A percentile compares a stretch with the other conserved stretches of the same genome.
Evolutionary conservation across 2,329 filamentous ascomycete genomes (phyloP).

Genomic region (Fusarium sp.): DNA sequence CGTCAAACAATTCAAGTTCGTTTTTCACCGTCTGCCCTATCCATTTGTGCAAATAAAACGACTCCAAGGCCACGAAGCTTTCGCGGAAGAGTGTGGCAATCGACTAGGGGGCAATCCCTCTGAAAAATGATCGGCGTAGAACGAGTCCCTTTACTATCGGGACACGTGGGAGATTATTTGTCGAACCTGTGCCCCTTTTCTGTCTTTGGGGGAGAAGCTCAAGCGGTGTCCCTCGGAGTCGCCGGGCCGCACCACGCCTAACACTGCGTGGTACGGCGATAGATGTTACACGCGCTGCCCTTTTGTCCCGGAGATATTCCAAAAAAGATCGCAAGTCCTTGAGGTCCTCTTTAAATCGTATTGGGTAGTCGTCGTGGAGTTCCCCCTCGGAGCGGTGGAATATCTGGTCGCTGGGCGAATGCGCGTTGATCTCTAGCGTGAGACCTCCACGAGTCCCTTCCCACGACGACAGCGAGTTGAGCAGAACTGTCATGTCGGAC

Average conservation of each 20-base stretch:
- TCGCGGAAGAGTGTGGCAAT: constrained; percentile 21
- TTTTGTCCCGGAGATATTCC: background rate
- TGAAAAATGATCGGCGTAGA: constrained; percentile 10
- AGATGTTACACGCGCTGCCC: background rate
- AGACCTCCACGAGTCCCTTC: constrained; percentile 21
- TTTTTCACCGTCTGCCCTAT: background rate
- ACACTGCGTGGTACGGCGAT: background rate
- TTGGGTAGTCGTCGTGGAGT: constrained; percentile 17
- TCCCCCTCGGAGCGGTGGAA: background rate
- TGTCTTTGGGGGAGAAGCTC: constrained; percentile 10
- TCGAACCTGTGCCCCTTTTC: background rate
- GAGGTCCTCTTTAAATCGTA: constrained; percentile 18
- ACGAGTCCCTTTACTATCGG: constrained; percentile 26
- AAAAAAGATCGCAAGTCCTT: background rate
- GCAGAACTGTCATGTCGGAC: constrained; percentile 2
- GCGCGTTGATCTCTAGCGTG: constrained; percentile 19
- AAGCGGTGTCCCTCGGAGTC: constrained; percentile 18
- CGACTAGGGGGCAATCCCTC: constrained; percentile 11
- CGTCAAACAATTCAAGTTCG: background rate
- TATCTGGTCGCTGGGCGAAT: constrained; percentile 22
- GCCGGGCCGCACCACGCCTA: background rate
- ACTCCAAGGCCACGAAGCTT: constrained; percentile 22
- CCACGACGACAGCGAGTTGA: constrained; percentile 24
- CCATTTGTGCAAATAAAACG: constrained; percentile 12
- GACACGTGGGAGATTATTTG: constrained; percentile 1